Conservation (phyloP, 306 rosid genomes). For the Ochetophila trinervis region DNA sequence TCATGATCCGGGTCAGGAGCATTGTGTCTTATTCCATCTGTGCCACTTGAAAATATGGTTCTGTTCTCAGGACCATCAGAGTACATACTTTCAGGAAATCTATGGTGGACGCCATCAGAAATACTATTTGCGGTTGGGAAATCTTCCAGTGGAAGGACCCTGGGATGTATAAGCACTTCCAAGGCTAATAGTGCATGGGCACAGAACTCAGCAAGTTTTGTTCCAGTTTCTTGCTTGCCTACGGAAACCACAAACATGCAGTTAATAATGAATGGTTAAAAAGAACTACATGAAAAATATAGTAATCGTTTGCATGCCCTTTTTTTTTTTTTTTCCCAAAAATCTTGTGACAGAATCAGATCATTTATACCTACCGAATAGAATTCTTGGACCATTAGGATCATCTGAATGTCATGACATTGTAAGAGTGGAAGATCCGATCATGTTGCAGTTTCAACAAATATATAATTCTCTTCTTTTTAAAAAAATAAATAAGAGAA, state of each 20-base stretch:
- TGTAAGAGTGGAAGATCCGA: not conserved
- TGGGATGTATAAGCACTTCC: slow-evolving; percentile 91
- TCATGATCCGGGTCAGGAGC: slow-evolving; percentile 38
- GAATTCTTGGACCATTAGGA: not conserved
- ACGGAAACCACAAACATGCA: slow-evolving; percentile 29
- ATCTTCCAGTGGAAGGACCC: slow-evolving; percentile 61
- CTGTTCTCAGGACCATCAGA: slow-evolving; percentile 20
- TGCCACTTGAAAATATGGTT: slow-evolving; percentile 30
- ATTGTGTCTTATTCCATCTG: slow-evolving; percentile 24
- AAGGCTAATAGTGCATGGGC: slow-evolving; percentile 73
- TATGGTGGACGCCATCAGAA: slow-evolving; percentile 22
- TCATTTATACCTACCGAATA: not conserved
- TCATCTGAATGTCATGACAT: not conserved
- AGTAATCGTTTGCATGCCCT: not conserved
- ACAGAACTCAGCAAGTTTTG: slow-evolving; percentile 76
- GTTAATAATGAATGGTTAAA: slow-evolving; percentile 15
- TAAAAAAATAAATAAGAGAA: too few relatives aligned
- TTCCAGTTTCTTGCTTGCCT: slow-evolving; percentile 72
- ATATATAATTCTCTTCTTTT: too few relatives aligned
- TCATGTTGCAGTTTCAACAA: not conserved
- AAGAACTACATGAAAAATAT: not conserved
- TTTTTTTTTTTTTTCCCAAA: too few relatives aligned
- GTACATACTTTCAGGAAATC: slow-evolving; percentile 31
- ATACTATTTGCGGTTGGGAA: slow-evolving; percentile 25
- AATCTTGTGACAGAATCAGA: not conserved